Percentiles rank a stretch among this genome's conserved stretches.
phyloP scores from a whole-genome alignment of 2,329 filamentous ascomycete species.

The Fusarium nygamai region DNA sequence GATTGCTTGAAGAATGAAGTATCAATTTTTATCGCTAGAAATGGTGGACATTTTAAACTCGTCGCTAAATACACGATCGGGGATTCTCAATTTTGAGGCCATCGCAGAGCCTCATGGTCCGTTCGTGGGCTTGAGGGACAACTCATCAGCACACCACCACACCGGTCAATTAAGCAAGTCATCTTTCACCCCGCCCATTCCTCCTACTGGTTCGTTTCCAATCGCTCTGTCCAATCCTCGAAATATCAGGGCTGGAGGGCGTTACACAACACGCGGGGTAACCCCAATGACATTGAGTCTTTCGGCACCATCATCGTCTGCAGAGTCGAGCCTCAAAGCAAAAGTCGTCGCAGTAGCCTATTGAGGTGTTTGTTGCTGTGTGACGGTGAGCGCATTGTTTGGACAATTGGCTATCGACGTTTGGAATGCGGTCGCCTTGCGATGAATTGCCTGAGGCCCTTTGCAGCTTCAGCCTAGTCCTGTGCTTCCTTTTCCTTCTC shows the following conservation, averaged over 20 bases:
- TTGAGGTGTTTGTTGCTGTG: neutral
- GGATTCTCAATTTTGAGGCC: constrained; percentile 23
- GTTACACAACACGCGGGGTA: constrained; percentile 44
- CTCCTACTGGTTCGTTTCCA: constrained; percentile 21
- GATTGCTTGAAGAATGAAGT: constrained; percentile 13
- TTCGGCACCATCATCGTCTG: constrained; percentile 22
- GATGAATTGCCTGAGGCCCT: constrained; percentile 22
- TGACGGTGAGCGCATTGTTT: constrained; percentile 18
- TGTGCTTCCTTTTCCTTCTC: neutral
- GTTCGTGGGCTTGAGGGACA: constrained; percentile 34
- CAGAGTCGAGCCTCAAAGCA: constrained; percentile 1
- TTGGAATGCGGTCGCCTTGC: constrained; percentile 24
- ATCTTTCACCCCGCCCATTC: constrained; percentile 26
- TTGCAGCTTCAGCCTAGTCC: constrained; percentile 16
- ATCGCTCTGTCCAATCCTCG: constrained; percentile 29
- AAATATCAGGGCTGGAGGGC: constrained; percentile 36
- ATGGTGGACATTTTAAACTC: constrained; percentile 32
- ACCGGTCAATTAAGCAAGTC: constrained; percentile 25
- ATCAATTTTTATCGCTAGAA: constrained; percentile 29
- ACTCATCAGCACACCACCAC: constrained; percentile 43
- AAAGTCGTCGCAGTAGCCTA: neutral
- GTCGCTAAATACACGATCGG: constrained; percentile 14
- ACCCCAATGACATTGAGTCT: constrained; percentile 30
- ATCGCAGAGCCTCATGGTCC: constrained; percentile 39
- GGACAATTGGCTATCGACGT: constrained; percentile 32